Evolutionary conservation across 495 filamentous ascomycete genomes (phyloP), one percentile per base, ranked within the genome.

Genomic region (Penicillium psychrofluorescens): DNA sequence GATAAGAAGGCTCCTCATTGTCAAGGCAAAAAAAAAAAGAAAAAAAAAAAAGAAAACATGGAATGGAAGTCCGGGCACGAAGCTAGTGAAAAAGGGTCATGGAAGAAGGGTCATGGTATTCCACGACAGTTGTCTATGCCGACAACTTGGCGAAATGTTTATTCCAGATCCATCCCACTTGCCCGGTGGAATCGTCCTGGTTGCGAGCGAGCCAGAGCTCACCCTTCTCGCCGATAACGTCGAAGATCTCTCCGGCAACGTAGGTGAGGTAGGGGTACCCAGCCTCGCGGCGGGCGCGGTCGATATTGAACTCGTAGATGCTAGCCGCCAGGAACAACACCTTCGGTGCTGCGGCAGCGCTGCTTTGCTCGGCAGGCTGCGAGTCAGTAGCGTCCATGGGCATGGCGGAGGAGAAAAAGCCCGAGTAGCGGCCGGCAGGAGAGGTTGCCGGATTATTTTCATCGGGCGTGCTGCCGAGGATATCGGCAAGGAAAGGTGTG

Each of bases 81-180:
- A 34, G 32, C 9, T 10, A 34, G 9, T 11, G 32, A 38, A 44
- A 29, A 6, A 35, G 33, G 31, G 11, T 29, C 27, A 31, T 2
- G 10, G 30, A 43, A 35, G 11, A 11, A 45, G 35, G 13, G 22
- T 35, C 43, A 22, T 9, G 16, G 9, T 30, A 10, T 29, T 14
- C 4, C 34, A 29, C 27, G 12, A 27, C 11, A 29, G 35, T n/a
- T 9, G 9, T 31, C 55, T 44, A 65, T 16, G 45, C 53, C 7
- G 82, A 82, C 48, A 89, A 58, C 45, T 86, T 87, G 38, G 85
- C 87, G 68, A 98, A 97, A 67, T 98, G 92, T 59, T 95, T 94
- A 54, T 86, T 92, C 92, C 92, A 98, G 49, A 98, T 95, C 92
- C 92, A 98, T 35, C 92, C 92, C n/a, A 96, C 78, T 48, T 79